phyloP scores from a whole-genome alignment of 2,329 filamentous ascomycete species.

The Thielaviopsis euricoi region DNA sequence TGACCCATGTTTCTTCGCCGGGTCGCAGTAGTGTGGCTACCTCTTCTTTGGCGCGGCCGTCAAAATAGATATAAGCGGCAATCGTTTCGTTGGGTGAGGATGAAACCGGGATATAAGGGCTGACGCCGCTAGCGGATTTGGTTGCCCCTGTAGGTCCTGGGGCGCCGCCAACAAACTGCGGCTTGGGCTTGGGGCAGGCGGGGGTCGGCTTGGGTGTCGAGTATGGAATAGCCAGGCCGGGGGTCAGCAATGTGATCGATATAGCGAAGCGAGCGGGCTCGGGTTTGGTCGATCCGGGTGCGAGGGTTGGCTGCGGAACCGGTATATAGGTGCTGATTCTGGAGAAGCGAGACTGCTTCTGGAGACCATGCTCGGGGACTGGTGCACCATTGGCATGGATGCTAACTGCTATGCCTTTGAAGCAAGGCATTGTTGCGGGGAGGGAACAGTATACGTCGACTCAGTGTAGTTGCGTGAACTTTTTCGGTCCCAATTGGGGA shows the following conservation, averaged over 20 bases:
- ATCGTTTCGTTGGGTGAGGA: constrained; percentile 92
- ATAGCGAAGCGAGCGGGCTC: constrained; percentile 96
- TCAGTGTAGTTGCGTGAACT: neutral
- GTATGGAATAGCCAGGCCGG: constrained; percentile 78
- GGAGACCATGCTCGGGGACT: constrained; percentile 82
- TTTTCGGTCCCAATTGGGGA: neutral
- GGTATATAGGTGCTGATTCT: constrained; percentile 96
- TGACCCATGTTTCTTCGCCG: constrained; percentile 97
- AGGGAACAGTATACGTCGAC: neutral
- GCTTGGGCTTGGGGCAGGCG: constrained; percentile 62
- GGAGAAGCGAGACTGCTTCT: constrained; percentile 78
- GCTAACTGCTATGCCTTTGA: constrained; percentile 96
- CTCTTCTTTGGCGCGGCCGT: constrained; percentile 87
- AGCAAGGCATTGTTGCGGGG: constrained; percentile 61
- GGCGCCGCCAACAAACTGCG: constrained; percentile 63
- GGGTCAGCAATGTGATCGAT: constrained; percentile 86
- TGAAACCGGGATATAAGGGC: constrained; percentile 82
- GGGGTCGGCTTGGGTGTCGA: constrained; percentile 68
- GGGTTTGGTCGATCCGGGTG: constrained; percentile 47
- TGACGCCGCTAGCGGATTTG: constrained; percentile 40
- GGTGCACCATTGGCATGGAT: constrained; percentile 73
- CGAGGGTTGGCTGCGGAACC: constrained; percentile 70
- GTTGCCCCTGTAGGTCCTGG: constrained; percentile 35
- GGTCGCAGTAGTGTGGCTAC: constrained; percentile 83
- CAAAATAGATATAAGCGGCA: constrained; percentile 97